phyloP scores from a whole-genome alignment of 1,284 basidiomycete species.

The Melampsora larici-populina region DNA sequence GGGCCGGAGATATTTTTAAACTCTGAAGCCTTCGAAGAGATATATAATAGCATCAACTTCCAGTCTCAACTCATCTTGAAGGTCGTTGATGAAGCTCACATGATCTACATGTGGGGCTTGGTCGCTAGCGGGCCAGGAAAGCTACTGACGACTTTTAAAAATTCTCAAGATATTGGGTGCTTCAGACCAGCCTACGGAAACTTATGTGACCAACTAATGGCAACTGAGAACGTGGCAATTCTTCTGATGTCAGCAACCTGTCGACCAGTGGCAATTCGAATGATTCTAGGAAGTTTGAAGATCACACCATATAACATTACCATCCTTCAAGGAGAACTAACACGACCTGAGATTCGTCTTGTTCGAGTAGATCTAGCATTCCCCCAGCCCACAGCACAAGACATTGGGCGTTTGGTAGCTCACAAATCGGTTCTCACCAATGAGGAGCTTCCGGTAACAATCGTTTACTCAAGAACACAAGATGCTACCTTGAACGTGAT shows the following conservation, averaged over 20 bases:
- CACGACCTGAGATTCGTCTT: no score
- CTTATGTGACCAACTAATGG: not conserved
- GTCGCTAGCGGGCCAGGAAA: not conserved
- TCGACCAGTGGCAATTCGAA: constrained; percentile 6
- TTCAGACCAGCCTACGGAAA: constrained; percentile 16
- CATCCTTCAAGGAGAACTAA: not conserved
- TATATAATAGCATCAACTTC: not conserved
- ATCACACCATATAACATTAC: not conserved
- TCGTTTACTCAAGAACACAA: constrained; percentile 1
- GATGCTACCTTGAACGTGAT: not conserved
- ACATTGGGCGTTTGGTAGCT: no score
- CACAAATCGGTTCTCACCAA: no score
- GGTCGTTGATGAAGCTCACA: no score
- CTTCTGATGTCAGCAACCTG: constrained; percentile 12
- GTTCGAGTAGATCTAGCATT: not conserved
- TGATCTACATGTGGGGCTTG: not conserved
- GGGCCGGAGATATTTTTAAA: not conserved
- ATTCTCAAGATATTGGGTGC: not conserved
- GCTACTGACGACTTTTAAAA: no score
- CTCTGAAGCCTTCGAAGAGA: not conserved
- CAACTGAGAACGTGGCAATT: not conserved
- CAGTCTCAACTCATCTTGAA: not conserved
- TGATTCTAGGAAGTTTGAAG: constrained; percentile 17
- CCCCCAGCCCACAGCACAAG: not conserved
- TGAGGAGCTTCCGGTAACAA: not conserved